These are phyloP conservation scores for Hericium erinaceus DNA, from an alignment of 768 basidiomycete species.

Conservation along the genomic window DNA sequence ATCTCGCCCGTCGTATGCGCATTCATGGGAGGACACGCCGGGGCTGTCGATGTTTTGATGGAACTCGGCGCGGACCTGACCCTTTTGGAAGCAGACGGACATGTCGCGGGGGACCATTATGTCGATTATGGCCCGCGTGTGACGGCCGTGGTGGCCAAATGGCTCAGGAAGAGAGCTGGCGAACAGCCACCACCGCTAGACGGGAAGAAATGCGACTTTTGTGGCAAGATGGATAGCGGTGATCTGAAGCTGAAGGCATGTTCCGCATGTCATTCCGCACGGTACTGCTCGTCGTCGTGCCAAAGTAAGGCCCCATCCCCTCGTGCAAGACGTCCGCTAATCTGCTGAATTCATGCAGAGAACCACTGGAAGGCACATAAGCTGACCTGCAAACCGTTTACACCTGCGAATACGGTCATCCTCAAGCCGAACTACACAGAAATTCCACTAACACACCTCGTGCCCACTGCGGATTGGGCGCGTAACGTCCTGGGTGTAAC, in stretches of 20 bases:
- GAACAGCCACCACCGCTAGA: constrained; percentile 30
- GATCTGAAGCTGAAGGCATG: constrained; percentile 28
- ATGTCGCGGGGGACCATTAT: constrained; percentile 23
- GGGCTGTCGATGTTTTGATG: constrained; percentile 34
- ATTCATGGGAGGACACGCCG: constrained; percentile 15
- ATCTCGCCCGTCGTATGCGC: constrained; percentile 31
- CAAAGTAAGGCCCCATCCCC: constrained; percentile 32
- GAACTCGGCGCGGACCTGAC: constrained; percentile 40
- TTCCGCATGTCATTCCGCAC: constrained; percentile 40
- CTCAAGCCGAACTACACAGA: constrained; percentile 34
- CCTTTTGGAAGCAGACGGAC: constrained; percentile 29
- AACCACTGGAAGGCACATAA: constrained; percentile 42
- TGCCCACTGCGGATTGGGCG: constrained; percentile 22
- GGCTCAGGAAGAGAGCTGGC: constrained; percentile 38
- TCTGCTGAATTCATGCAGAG: constrained; percentile 20
- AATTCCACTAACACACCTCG: neutral
- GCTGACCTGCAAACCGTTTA: constrained; percentile 35
- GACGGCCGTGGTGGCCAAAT: constrained; percentile 34
- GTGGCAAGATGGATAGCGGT: constrained; percentile 29
- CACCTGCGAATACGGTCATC: constrained; percentile 32
- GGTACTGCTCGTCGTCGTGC: constrained; percentile 46
- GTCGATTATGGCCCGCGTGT: constrained; percentile 31
- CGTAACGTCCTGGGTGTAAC: constrained; percentile 22
- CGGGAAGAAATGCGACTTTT: constrained; percentile 39
- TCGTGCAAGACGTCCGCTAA: constrained; percentile 13